A percentile compares a stretch with the other conserved stretches of the same genome.
Conservation (phyloP, 306 rosid genomes). For the Amphicarpaea edgeworthii region DNA sequence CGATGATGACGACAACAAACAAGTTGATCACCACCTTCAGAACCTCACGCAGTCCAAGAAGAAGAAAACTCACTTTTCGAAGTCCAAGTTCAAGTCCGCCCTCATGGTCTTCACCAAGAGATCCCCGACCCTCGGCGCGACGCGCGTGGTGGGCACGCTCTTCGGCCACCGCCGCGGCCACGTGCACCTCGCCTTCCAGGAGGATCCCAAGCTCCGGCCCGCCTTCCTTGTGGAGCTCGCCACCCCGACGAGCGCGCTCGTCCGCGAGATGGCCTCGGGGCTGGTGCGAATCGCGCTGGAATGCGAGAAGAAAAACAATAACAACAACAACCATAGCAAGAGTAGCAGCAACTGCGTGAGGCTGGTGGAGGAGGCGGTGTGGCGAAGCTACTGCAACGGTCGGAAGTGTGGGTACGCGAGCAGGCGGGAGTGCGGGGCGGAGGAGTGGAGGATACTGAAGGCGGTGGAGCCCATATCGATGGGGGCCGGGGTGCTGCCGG, state of each 20-base stretch:
- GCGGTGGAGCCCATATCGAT: conserved; percentile 84
- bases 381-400: conserved; percentile 90
- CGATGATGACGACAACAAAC: not conserved
- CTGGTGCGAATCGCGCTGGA: conserved; percentile 80
- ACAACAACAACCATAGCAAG: not conserved
- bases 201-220: conserved; percentile 60
- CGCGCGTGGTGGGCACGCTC: conserved; percentile 73
- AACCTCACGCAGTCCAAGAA: conserved; percentile 27
- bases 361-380: conserved; percentile 63
- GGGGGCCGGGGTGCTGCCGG: conserved; percentile 91
- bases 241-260: conserved; percentile 75
- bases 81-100: conserved; percentile 68
- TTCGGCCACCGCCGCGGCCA: conserved; percentile 86
- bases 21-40: not conserved
- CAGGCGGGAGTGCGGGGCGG: conserved; percentile 61
- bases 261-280: conserved; percentile 92
- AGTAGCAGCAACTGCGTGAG: conserved; percentile 14
- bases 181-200: conserved; percentile 79
- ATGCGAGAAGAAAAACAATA: conserved; percentile 55
- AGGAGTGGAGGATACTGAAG: conserved; percentile 80
- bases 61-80: conserved; percentile 39
- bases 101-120: conserved; percentile 49
- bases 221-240: conserved; percentile 73
- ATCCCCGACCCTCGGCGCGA: no score
- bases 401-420: conserved; percentile 79